Base-by-base conservation (phyloP, 2,329 filamentous ascomycete genomes). In the Lecanicillium sp. region DNA sequence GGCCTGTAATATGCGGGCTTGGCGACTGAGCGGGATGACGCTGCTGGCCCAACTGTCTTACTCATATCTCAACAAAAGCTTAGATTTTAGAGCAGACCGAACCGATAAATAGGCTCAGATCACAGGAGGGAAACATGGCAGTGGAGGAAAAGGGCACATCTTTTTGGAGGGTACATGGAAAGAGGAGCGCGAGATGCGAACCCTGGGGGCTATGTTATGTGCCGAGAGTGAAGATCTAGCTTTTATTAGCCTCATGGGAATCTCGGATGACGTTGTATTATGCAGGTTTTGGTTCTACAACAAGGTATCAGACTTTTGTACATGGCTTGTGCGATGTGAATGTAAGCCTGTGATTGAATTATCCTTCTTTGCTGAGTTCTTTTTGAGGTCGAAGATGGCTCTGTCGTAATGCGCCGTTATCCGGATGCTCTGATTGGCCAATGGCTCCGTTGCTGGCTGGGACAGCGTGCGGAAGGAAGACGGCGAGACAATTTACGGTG, bases 391-490 rank as follows among this genome's bases (percentile, higher is more conserved):
- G n/a, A n/a, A n/a, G n/a, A n/a, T n/a, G n/a, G 15, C 6, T 14
- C 14, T 39, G 44, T 19, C 33, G 47, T 49, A 43, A 49, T 37
- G 32, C 33, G 40, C 40, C 47, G 47, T 49, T 49, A 49, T 49
- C 47, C 40, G 40, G 23, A 12, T 14, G 15, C n/a, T 29, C 21
- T 49, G 47, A 49, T 49, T 49, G 47, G 47, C 27, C 47, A 49
- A 49, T 44, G 32, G 40, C 44, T 47, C 26, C 9, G 20, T n/a
- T 19, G n/a, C 8, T 10, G n/a, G 27, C 21, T n/a, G 14, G n/a
- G 44, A 46, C 26, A n/a, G 35, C 38, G 43, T 20, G 35, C 26
- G 24, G 19, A 20, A 19, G 6, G 20, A 24, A 15, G 17, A n/a
- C 19, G 19, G 19, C n/a, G n/a, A n/a, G n/a, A n/a, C n/a, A n/a